Evolutionary conservation across 2,329 filamentous ascomycete genomes (phyloP), one percentile per base, ranked within the genome.

Genomic region (Phaeosphaeriaceae sp.): DNA sequence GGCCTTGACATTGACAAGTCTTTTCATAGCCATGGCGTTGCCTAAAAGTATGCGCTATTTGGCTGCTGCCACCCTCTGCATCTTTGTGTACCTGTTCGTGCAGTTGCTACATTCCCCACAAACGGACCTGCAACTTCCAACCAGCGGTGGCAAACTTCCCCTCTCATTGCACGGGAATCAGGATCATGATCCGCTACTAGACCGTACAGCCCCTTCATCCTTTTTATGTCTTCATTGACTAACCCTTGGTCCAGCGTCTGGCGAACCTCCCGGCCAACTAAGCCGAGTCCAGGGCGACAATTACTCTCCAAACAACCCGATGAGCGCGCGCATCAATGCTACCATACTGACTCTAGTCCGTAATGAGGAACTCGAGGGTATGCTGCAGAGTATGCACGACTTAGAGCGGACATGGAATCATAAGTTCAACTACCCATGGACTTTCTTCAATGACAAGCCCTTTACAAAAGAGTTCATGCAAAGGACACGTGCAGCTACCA

Each of bases 341-440:
- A 97, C 94, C 3, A 81, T 99, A 48, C 82, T 99, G 60, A 89
- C 92, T 17, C 83, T 99, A 30, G 94, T 99, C 47, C 87, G 94
- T 54, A 99, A 99, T 68, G 86, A 90, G 70, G 94, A 99, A 78
- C 78, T 97, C 21, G 77, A 85, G 17, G 89, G 88, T 38, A 89
- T 99, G 80, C 79, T 97, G 20, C 84, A 87, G 69, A 91, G 92
- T 20, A 99, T 99, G 90, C 76, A 77, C 46, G 93, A 99, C 68
- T 81, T 99, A 52, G 94, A 99, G 77, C 80, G 88, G 59, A 97
- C 93, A 1, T 99, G 92, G 92, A 99, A 99, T 69, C 81, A 85
- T 80, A 99, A 99, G 71, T 99, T 97, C 84, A 99, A 99, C 79
- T 99, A 99, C 71, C 94, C 94, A 0, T 99, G 94, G 91, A 97